A percentile compares a stretch with the other conserved stretches of the same genome.
These are phyloP conservation scores for Yamadazyma atlantica DNA, from an alignment of 1,139 yeast species.

Conservation along the genomic window DNA sequence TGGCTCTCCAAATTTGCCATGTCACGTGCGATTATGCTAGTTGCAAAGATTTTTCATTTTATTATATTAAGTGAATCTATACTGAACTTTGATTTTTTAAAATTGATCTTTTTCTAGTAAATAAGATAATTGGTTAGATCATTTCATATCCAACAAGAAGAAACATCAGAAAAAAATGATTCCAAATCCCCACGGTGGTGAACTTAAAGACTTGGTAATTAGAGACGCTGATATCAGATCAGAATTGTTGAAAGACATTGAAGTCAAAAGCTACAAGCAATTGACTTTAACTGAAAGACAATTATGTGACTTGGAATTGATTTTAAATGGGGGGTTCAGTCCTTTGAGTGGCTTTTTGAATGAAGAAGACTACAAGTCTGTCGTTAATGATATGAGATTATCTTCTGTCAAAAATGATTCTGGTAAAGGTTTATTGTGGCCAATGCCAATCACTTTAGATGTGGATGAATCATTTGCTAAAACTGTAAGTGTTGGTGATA, in stretches of 20 bases:
- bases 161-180: constrained; percentile 29
- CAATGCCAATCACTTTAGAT: constrained; percentile 91
- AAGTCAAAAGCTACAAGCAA: constrained; percentile 43
- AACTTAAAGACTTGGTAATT: constrained; percentile 76
- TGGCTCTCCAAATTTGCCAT: constrained; percentile 8
- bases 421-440: constrained; percentile 75
- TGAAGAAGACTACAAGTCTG: constrained; percentile 77
- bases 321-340: constrained; percentile 91
- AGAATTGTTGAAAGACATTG: constrained; percentile 58
- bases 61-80: neutral
- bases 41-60: neutral
- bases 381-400: constrained; percentile 75
- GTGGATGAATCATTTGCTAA: constrained; percentile 57
- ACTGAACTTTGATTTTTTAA: neutral
- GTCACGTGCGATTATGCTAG: constrained; percentile 25
- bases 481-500: constrained; percentile 52
- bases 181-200: constrained; percentile 92
- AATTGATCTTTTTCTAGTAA: neutral
- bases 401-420: constrained; percentile 40
- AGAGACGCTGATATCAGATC: constrained; percentile 70
- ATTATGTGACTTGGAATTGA: constrained; percentile 88
- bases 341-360: constrained; percentile 86
- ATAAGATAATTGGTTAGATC: no score
- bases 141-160: no score
- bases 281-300: constrained; percentile 79